These are phyloP conservation scores for Trichoderma sp. DNA, from an alignment of 2,329 filamentous ascomycete genomes.

Conservation along the genomic window DNA sequence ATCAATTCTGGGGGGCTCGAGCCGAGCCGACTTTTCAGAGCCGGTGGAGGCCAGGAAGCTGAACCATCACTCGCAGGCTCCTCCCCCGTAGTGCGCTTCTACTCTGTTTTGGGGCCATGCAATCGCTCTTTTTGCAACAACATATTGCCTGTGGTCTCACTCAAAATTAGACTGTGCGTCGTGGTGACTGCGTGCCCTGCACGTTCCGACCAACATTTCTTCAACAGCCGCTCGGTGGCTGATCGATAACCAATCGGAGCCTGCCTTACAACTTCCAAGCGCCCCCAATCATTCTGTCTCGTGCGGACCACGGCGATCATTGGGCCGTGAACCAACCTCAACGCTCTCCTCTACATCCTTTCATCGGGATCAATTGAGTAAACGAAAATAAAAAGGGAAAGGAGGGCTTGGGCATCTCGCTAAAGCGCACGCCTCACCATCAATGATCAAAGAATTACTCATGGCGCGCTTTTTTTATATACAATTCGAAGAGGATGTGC, in stretches of 20 bases:
- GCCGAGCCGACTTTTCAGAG: slow-evolving; percentile 7
- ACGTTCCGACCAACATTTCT: neutral
- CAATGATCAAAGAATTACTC: neutral
- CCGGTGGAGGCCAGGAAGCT: neutral
- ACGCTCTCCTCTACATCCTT: neutral
- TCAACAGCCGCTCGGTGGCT: slow-evolving; percentile 9
- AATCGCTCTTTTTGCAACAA: neutral
- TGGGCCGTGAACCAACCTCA: slow-evolving; percentile 1
- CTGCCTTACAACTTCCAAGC: neutral
- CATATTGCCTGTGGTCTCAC: neutral
- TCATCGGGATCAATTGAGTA: slow-evolving; percentile 2
- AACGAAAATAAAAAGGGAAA: neutral
- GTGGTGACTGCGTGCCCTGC: slow-evolving; percentile 1
- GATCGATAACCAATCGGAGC: slow-evolving; percentile 20
- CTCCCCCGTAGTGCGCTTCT: too few relatives aligned
- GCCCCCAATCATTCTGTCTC: slow-evolving; percentile 11
- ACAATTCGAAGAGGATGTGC: neutral
- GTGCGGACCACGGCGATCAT: neutral
- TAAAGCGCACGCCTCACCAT: neutral
- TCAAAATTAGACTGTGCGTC: neutral
- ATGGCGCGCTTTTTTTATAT: neutral
- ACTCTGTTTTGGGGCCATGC: neutral
- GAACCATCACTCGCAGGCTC: neutral
- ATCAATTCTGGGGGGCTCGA: slow-evolving; percentile 19
- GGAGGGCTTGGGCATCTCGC: neutral